Conservation (phyloP, 371 early-diverging fungal species). For the Mortierella sp. region DNA sequence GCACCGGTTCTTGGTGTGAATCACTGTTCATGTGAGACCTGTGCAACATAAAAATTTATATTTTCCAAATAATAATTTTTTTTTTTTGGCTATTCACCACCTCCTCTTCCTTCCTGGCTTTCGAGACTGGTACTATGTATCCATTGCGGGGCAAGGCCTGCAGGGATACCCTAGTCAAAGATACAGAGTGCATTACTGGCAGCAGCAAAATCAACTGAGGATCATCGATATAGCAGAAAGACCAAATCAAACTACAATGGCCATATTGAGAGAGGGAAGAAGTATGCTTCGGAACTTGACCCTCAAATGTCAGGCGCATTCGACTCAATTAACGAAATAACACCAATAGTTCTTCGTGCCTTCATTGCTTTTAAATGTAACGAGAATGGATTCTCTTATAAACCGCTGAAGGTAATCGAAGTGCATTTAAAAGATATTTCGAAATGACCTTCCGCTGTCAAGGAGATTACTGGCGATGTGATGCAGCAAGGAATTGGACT, state of each 20-base stretch:
- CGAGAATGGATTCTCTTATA: constrained; percentile 3
- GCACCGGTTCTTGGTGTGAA: too few species aligned
- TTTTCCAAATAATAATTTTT: too few species aligned
- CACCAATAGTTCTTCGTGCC: constrained; percentile 10
- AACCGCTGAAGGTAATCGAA: constrained; percentile 16
- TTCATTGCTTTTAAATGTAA: constrained; percentile 6
- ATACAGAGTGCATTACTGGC: not conserved
- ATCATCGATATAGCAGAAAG: constrained; percentile 1
- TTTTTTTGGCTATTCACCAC: too few species aligned
- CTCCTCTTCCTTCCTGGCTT: too few species aligned
- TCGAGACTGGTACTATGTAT: too few species aligned
- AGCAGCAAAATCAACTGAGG: not conserved
- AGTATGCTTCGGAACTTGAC: not conserved
- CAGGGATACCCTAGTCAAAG: too few species aligned
- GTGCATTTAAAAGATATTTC: constrained; percentile 18
- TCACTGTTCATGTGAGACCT: too few species aligned
- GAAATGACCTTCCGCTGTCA: constrained; percentile 1
- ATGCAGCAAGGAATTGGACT: not conserved
- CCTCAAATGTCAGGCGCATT: constrained; percentile 6
- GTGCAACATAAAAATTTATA: too few species aligned
- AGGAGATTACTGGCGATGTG: constrained; percentile 8
- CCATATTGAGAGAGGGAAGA: constrained; percentile 6
- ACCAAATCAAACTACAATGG: constrained; percentile 11
- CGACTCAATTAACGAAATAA: not conserved
- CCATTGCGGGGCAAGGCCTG: too few species aligned